Evolutionary conservation across 148 eudicot genomes (phyloP), one percentile per base, ranked within the genome.

Genomic region (Dysphania ambrosioides): DNA sequence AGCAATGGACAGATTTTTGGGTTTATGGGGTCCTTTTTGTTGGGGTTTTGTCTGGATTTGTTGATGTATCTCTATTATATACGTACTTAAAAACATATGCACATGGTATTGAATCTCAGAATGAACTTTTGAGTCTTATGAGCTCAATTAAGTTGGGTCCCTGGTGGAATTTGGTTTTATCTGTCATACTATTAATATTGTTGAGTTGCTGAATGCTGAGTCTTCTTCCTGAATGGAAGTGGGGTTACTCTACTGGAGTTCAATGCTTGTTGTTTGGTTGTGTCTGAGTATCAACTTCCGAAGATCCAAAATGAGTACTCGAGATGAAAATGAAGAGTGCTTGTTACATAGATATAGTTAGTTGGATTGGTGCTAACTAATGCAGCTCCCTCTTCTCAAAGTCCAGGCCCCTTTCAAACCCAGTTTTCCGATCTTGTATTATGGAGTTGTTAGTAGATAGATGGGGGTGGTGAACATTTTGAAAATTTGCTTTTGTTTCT

Each of bases 141-240:
- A 61, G 64, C 71, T 79, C 58, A 53, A 49, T 40, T 53, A 27
- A 27, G 65, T 66, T 68, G 29, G 3, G 11, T 29, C 27, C 40
- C 5, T 34, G 29, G 16, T 38, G 53, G 53, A 67, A 41, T 19
- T 5, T 24, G 29, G 7, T 55, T 71, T 53, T 34, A 1, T 23
- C 1, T 38, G 26, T 53, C 24, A 6, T 67, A 41, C 3, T 6
- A 24, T 67, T 24, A 67, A 30, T 38, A n/a, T n/a, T n/a, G n/a
- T 66, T 27, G 42, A 63, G 67, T 35, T 63, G 5, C 5, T 63
- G 67, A 42, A 19, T 9, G 8, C n/a, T 2, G 10, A 27, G 35
- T 44, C 18, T 36, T 2, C 32, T 68, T 15, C 26, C 44, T 1
- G n/a, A 44, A 56, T 68, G 53, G 71, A 44, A 27, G 3, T 44